Evolutionary conservation across 139 green algal species (phyloP), one percentile per base, ranked within the genome.

Genomic region (Tetradesmus obliquus): DNA sequence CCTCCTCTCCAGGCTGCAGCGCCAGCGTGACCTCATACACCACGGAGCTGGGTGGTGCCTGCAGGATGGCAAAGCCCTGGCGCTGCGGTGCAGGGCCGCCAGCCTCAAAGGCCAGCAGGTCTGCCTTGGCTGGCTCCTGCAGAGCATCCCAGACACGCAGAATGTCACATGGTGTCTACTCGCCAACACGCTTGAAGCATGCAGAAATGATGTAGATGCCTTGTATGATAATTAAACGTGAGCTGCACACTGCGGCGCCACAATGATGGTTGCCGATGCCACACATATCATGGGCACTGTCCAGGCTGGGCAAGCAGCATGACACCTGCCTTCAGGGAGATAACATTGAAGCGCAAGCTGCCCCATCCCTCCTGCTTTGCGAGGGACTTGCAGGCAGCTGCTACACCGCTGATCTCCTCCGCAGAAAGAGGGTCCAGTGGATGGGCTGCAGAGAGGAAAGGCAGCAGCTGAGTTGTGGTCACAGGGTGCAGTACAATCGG

Each of bases 81-180:
- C 86, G 85, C 10, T 79, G 79, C 1, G 87, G 92, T 3, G 24
- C 32, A 9, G 80, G 55, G 8, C 58, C 76, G 17, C 72, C 91
- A 20, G 85, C 81, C 84, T 94, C 82, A 76, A 91, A 96, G 0
- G 87, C 72, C 10, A 97, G 87, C 74, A 95, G 83, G 10, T 91
- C 92, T 62, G 76, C 60, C 92, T 97, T 97, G 12, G 90, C 62
- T 0, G 95, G 95, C 92, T 97, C 95, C 95, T 96, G 94, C 15
- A 85, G 62, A 60, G 17, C 13, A 53, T 9, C 19, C 19, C 9
- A 79, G n/a, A 79, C 5, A 81, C 24, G 55, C 24, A 55, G 19
- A 13, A 32, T 8, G 20, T 20, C 0, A 45, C 32, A 45, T 45
- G 32, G 32, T 45, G 32, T 45, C 32, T 45, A 45, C 32, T 45